phyloP scores from a whole-genome alignment of 2,329 filamentous ascomycete species.

The Stemphylium vesicarium region DNA sequence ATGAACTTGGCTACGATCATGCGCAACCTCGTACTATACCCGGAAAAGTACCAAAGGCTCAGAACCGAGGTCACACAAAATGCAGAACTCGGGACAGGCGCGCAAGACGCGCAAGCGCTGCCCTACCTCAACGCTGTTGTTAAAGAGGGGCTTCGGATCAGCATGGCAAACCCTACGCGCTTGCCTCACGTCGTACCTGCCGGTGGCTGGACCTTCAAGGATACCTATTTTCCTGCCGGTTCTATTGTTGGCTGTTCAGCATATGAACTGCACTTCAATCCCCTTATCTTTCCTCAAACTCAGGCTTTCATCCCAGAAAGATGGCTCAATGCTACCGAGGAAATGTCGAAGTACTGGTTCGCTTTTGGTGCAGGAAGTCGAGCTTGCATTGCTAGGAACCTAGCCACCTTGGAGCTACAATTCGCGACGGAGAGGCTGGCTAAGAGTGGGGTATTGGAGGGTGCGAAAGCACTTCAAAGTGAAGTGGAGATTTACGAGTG shows the following conservation, averaged over 20 bases:
- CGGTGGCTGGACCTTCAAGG: conserved; percentile 36
- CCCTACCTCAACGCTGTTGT: conserved; percentile 56
- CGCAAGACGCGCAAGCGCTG: conserved; percentile 35
- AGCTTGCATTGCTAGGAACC: conserved; percentile 41
- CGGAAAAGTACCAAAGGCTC: conserved; percentile 27
- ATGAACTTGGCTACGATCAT: conserved; percentile 38
- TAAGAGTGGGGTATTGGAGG: conserved; percentile 52
- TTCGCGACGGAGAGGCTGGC: conserved; percentile 51
- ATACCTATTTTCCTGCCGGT: conserved; percentile 29
- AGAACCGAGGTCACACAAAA: conserved; percentile 29
- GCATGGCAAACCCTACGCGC: conserved; percentile 48
- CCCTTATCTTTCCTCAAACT: conserved; percentile 25
- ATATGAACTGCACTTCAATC: conserved; percentile 37
- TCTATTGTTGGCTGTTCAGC: conserved; percentile 38
- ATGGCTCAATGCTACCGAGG: conserved; percentile 41
- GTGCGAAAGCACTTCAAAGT: conserved; percentile 50
- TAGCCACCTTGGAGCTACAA: conserved; percentile 39
- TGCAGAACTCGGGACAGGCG: conserved; percentile 9
- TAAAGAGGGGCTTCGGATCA: conserved; percentile 55
- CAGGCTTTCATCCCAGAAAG: conserved; percentile 31
- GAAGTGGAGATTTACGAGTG: conserved; percentile 61
- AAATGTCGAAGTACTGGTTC: conserved; percentile 44
- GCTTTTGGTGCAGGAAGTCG: conserved; percentile 42
- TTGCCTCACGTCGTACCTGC: conserved; percentile 38
- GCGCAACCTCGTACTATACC: conserved; percentile 24